These are phyloP conservation scores for Mycosphaerelloides madeirae DNA, from an alignment of 2,329 filamentous ascomycete species.

Conservation along the genomic window DNA sequence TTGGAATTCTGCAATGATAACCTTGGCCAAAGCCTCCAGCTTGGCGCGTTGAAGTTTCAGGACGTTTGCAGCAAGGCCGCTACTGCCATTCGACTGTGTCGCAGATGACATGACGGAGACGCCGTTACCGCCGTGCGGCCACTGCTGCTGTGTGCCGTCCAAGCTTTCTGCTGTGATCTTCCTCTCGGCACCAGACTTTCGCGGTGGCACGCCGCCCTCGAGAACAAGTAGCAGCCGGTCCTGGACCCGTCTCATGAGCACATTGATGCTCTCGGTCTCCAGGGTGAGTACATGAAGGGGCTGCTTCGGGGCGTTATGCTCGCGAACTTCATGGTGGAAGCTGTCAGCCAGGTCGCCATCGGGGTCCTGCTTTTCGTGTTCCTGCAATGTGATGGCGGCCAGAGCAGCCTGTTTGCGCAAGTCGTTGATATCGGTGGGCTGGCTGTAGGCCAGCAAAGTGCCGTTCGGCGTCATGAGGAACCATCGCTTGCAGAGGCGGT, in stretches of 20 bases:
- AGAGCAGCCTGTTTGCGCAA: conserved; percentile 47
- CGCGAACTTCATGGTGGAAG: conserved; percentile 16
- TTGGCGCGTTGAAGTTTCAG: conserved; percentile 48
- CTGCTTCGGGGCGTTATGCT: conserved; percentile 12
- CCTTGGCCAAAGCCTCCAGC: conserved; percentile 43
- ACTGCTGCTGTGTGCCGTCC: conserved; percentile 33
- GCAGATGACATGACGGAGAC: conserved; percentile 2
- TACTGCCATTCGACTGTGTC: conserved; percentile 17
- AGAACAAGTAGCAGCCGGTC: conserved; percentile 45
- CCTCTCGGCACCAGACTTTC: conserved; percentile 33
- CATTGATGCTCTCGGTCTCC: conserved; percentile 43
- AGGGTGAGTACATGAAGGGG: conserved; percentile 43
- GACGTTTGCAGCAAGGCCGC: conserved; percentile 31
- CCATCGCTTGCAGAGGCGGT: conserved; percentile 40
- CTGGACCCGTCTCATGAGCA: conserved; percentile 45
- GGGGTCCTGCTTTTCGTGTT: conserved; percentile 27
- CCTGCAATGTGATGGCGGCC: conserved; percentile 48
- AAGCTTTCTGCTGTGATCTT: conserved; percentile 42
- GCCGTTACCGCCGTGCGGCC: conserved; percentile 7
- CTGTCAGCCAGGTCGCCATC: conserved; percentile 15
- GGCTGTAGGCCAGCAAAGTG: conserved; percentile 47
- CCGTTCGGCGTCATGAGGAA: conserved; percentile 50
- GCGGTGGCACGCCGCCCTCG: conserved; percentile 44
- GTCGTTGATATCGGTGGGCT: conserved; percentile 45
- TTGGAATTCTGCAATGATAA: conserved; percentile 42